Percentiles rank a stretch among this genome's conserved stretches.
These are phyloP conservation scores for Starmera dryadoides DNA, from an alignment of 805 yeast species.

Conservation along the genomic window DNA sequence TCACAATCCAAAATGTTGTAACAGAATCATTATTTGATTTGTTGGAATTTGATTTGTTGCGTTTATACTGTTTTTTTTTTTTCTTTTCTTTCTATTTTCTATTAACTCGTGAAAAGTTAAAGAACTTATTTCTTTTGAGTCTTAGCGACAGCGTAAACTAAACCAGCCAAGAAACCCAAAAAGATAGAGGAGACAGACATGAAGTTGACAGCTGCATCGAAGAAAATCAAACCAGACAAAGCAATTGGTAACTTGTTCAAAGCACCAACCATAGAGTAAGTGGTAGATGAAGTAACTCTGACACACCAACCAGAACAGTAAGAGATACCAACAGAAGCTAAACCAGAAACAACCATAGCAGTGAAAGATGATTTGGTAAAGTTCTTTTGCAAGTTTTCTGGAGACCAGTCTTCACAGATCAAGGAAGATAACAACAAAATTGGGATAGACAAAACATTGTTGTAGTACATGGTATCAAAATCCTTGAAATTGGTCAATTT, in stretches of 20 bases:
- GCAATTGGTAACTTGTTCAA: slow-evolving; percentile 97
- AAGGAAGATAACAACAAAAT: slow-evolving; percentile 72
- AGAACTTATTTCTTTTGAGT: slow-evolving; percentile 34
- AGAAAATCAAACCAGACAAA: slow-evolving; percentile 86
- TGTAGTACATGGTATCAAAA: slow-evolving; percentile 97
- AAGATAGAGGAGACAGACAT: slow-evolving; percentile 85
- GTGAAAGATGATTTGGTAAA: slow-evolving; percentile 70
- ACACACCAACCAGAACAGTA: slow-evolving; percentile 99
- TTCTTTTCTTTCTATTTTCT: too few relatives aligned
- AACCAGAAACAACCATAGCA: slow-evolving; percentile 86
- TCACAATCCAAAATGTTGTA: too few relatives aligned
- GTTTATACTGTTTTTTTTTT: too few relatives aligned
- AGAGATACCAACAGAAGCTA: slow-evolving; percentile 92
- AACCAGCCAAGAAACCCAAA: slow-evolving; percentile 91
- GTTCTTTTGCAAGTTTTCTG: slow-evolving; percentile 65
- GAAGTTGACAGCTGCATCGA: slow-evolving; percentile 92
- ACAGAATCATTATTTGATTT: too few relatives aligned
- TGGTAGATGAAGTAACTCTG: slow-evolving; percentile 96
- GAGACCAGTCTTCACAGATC: slow-evolving; percentile 87
- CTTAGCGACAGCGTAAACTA: slow-evolving; percentile 92
- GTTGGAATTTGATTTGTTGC: too few relatives aligned
- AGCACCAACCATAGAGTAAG: slow-evolving; percentile 99
- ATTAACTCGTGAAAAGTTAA: too few relatives aligned
- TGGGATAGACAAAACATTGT: slow-evolving; percentile 90
- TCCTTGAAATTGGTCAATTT: slow-evolving; percentile 95